These are phyloP conservation scores for Herpetomonas tarakana DNA, from an alignment of 208 protist genomes.

Conservation along the genomic window DNA sequence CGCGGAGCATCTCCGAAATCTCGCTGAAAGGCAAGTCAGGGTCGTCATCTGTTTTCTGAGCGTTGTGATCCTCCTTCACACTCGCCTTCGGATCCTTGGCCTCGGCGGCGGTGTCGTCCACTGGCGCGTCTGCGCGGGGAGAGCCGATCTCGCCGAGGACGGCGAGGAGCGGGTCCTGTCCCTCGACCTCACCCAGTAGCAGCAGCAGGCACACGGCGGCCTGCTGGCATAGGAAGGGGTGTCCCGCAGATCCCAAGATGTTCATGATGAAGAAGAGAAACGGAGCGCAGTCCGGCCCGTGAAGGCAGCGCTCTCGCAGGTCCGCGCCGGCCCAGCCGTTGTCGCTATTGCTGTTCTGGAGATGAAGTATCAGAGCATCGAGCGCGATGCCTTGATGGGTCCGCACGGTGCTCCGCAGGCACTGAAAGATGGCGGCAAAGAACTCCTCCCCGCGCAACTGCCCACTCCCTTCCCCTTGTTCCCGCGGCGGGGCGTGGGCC, in stretches of 20 bases:
- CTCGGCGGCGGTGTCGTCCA: constrained; percentile 8
- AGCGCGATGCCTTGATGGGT: constrained; percentile 48
- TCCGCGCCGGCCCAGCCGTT: constrained; percentile 4
- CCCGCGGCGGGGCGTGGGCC: not conserved
- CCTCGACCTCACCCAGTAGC: constrained; percentile 17
- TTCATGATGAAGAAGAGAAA: constrained; percentile 43
- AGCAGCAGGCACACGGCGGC: constrained; percentile 33
- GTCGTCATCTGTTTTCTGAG: constrained; percentile 6
- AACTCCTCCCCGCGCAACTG: constrained; percentile 58
- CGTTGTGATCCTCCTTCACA: not conserved
- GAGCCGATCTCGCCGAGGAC: constrained; percentile 35
- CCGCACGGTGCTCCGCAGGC: constrained; percentile 52
- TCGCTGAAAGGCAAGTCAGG: constrained; percentile 42
- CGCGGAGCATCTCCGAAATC: constrained; percentile 48
- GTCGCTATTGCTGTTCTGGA: constrained; percentile 6
- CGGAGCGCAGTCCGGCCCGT: constrained; percentile 39
- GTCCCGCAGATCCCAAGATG: constrained; percentile 28
- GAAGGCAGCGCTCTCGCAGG: constrained; percentile 39
- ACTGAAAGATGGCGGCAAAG: constrained; percentile 31
- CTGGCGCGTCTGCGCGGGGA: constrained; percentile 24
- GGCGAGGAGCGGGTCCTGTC: constrained; percentile 14
- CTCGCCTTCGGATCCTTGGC: not conserved
- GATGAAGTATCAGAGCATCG: constrained; percentile 28
- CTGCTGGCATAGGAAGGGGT: constrained; percentile 20
- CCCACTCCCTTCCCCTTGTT: too few relatives aligned